Base-by-base conservation (phyloP, 1,139 yeast genomes). In the Suhomyces guaymorum region DNA sequence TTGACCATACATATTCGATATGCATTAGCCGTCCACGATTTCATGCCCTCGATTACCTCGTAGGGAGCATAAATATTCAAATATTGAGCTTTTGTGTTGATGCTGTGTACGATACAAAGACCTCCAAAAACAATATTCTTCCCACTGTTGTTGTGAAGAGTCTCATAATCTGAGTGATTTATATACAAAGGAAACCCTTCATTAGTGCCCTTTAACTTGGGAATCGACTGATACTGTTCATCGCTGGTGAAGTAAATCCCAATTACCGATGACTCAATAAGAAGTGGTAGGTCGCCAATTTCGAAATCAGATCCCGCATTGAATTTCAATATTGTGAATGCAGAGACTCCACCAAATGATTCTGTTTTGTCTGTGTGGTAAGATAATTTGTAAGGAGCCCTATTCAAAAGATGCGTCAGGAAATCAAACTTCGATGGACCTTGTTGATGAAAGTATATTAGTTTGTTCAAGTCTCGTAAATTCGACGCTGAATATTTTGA, bases 61-160 rank as follows among this genome's bases (percentile, higher is more conserved):
- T 57, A 38, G 0, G 94, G 88, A 0, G 84, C 61, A 47, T 85
- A 80, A 2, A 88, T 37, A 41, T 84, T 80, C 33, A 85, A 51
- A 21, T 61, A 50, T 7, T 60, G 53, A 1, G 61, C 51, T 0
- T 44, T 41, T 1, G 45, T 38, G 48, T 83, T 75, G n/a, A 87
- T 61, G 2, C 92, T 82, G 52, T 83, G 92, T 2, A 83, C 59
- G 31, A 82, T 59, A 2, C 71, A 70, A 10, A 80, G 53, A 0
- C 81, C 78, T 29, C 52, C 33, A 35, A 57, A 66, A n/a, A 34
- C 31, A 4, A 48, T 39, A 33, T 43, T 28, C 15, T 45, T 11
- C 17, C 43, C 8, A 25, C 45, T 37, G 28, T 19, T 4, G 47
- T 30, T 17, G 2, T 25, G 8, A 11, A 57, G 22, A 5, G 43